phyloP scores from a whole-genome alignment of 2,329 filamentous ascomycete species.

The Hypoxylon sp. region DNA sequence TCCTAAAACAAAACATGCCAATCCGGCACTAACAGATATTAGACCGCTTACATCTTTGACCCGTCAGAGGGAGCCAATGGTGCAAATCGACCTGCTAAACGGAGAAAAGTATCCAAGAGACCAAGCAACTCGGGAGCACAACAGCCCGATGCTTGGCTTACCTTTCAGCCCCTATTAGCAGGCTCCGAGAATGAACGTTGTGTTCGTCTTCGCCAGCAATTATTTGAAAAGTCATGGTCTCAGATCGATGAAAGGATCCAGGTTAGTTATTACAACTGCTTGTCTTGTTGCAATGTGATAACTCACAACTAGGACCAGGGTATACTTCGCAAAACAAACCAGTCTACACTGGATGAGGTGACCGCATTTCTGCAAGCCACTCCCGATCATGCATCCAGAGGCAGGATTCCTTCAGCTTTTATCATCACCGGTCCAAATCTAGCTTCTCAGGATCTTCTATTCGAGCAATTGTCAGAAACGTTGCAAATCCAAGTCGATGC shows the following conservation, averaged over 20 bases:
- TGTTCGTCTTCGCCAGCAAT: slow-evolving; percentile 62
- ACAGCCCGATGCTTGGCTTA: slow-evolving; percentile 17
- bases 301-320: slow-evolving; percentile 48
- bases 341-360: slow-evolving; percentile 67
- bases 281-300: slow-evolving; percentile 3
- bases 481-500: slow-evolving; percentile 58
- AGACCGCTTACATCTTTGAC: slow-evolving; percentile 71
- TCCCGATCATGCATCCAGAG: slow-evolving; percentile 41
- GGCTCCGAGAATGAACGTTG: slow-evolving; percentile 61
- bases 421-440: slow-evolving; percentile 82
- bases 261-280: slow-evolving; percentile 52
- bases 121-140: slow-evolving; percentile 36
- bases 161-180: slow-evolving; percentile 63
- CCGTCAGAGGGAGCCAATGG: slow-evolving; percentile 52
- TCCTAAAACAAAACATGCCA: neutral
- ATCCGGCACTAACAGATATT: slow-evolving; percentile 29
- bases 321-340: slow-evolving; percentile 68
- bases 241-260: slow-evolving; percentile 68
- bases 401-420: slow-evolving; percentile 72
- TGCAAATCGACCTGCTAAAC: slow-evolving; percentile 60
- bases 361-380: slow-evolving; percentile 61
- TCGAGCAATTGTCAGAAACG: slow-evolving; percentile 71
- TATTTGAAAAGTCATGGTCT: slow-evolving; percentile 72
- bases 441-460: slow-evolving; percentile 77
- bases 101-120: slow-evolving; percentile 61